These are phyloP conservation scores for Teunomyces barrocoloradensis DNA, from an alignment of 805 yeast genomes.

Conservation along the genomic window DNA sequence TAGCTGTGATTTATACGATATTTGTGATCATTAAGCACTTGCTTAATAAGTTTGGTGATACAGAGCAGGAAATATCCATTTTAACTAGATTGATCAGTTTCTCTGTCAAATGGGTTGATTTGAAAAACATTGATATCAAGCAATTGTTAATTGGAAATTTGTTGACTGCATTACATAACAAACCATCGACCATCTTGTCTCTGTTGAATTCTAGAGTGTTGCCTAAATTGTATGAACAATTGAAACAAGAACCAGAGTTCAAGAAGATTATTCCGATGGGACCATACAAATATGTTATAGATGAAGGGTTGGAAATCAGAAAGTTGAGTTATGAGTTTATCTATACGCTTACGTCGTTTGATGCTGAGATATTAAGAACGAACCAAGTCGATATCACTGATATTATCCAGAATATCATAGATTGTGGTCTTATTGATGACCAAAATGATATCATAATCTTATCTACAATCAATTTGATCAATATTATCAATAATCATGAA, in stretches of 20 bases:
- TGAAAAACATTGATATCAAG: slow-evolving; percentile 49
- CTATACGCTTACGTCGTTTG: slow-evolving; percentile 45
- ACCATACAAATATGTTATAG: slow-evolving; percentile 80
- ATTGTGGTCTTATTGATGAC: slow-evolving; percentile 55
- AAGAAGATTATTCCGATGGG: slow-evolving; percentile 76
- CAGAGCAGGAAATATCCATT: slow-evolving; percentile 10
- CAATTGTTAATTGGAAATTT: slow-evolving; percentile 59
- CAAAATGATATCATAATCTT: slow-evolving; percentile 57
- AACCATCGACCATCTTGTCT: slow-evolving; percentile 46
- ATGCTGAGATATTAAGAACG: slow-evolving; percentile 13
- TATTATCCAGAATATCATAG: slow-evolving; percentile 43
- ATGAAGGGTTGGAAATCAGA: slow-evolving; percentile 71
- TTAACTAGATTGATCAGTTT: slow-evolving; percentile 14
- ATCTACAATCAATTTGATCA: slow-evolving; percentile 41
- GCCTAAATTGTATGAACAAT: slow-evolving; percentile 52
- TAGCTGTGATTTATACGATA: slow-evolving; percentile 24
- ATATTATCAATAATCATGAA: slow-evolving; percentile 36
- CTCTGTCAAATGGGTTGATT: slow-evolving; percentile 22
- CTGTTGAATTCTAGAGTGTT: slow-evolving; percentile 43
- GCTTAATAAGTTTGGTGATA: slow-evolving; percentile 16
- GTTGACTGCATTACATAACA: slow-evolving; percentile 57
- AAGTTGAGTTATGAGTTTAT: slow-evolving; percentile 70
- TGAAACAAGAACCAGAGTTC: slow-evolving; percentile 53
- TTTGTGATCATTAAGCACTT: slow-evolving; percentile 35
- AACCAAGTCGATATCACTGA: slow-evolving; percentile 25